Evolutionary conservation across 257 asterid genomes (phyloP), one percentile per base, ranked within the genome.

Genomic region (Striga asiatica): DNA sequence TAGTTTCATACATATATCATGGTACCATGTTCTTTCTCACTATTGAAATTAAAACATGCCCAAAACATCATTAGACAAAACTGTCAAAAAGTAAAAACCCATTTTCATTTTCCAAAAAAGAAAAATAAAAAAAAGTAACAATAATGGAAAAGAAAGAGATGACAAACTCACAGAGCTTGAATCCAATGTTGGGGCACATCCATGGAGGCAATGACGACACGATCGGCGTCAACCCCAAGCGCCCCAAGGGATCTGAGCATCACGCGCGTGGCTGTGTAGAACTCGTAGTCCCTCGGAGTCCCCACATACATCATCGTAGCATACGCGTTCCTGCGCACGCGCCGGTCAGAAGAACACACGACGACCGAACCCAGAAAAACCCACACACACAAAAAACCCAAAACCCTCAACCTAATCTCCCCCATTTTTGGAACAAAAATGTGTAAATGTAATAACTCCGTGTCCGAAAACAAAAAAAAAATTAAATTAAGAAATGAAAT

Each of bases 221-320:
- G 93, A 83, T 89, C 98, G 43, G 98, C 96, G 21, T 78, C 79
- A 37, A 74, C 93, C 12, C 68, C 53, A 0, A 86, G 85, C 45
- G 61, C 52, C 6, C 59, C 23, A 35, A 89, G 84, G 0, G 96
- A 83, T 66, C 74, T 76, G 27, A 89, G 81, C 96, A 89, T 76
- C 58, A 89, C 98, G 25, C 98, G 89, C 27, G 78, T 78, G 16
- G 93, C 96, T 16, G 80, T 66, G 64, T 89, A 89, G 78, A 86
- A 89, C 61, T 89, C 98, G 62, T 89, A 89, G 61, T 89, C 98
- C 46, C 98, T 70, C 0, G 98, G 96, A 4, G 98, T 89, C 0
- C 98, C 98, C 98, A 86, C 86, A 28, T 89, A 89, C 94, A 89
- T 89, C 96, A 89, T 89, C 5, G 98, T 89, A 1, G 93, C 96